Conservation (phyloP, 1,284 basidiomycete species). For the Leucoagaricus sp. region DNA sequence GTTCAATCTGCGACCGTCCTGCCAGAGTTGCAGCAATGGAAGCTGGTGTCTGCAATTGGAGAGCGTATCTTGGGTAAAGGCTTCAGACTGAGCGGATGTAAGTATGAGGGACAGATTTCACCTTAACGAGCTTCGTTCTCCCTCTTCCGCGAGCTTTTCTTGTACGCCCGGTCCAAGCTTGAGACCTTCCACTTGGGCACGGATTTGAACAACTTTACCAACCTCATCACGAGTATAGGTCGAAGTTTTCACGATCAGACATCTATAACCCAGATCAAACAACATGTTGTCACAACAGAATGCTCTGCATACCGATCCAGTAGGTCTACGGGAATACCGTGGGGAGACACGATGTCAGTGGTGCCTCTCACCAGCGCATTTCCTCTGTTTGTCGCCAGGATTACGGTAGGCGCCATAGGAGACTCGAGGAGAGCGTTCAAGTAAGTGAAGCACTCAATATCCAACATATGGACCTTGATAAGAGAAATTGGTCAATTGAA, state of each 20-base stretch:
- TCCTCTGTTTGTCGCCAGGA: constrained; percentile 95
- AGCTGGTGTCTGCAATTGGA: constrained; percentile 91
- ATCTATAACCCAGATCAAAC: constrained; percentile 44
- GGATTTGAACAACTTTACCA: constrained; percentile 82
- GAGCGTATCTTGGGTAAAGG: constrained; percentile 67
- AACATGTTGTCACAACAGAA: constrained; percentile 14
- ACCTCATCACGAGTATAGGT: constrained; percentile 87
- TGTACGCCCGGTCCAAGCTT: constrained; percentile 78
- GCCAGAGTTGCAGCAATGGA: constrained; percentile 83
- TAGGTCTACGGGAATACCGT: constrained; percentile 93
- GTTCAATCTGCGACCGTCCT: constrained; percentile 80
- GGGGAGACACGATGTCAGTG: constrained; percentile 87
- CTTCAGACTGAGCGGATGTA: not conserved
- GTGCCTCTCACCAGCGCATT: constrained; percentile 92
- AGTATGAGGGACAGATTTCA: constrained; percentile 34
- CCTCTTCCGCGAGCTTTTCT: constrained; percentile 82
- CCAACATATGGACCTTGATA: constrained; percentile 96
- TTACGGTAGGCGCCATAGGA: constrained; percentile 95
- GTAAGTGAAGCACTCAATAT: constrained; percentile 99
- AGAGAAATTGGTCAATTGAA: constrained; percentile 4
- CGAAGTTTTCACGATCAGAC: constrained; percentile 95
- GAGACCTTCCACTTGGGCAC: constrained; percentile 87
- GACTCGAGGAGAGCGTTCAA: constrained; percentile 95
- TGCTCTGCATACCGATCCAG: constrained; percentile 74
- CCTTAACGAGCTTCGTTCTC: constrained; percentile 84